phyloP scores from a whole-genome alignment of 257 asterid species.

The Rehmannia glutinosa region DNA sequence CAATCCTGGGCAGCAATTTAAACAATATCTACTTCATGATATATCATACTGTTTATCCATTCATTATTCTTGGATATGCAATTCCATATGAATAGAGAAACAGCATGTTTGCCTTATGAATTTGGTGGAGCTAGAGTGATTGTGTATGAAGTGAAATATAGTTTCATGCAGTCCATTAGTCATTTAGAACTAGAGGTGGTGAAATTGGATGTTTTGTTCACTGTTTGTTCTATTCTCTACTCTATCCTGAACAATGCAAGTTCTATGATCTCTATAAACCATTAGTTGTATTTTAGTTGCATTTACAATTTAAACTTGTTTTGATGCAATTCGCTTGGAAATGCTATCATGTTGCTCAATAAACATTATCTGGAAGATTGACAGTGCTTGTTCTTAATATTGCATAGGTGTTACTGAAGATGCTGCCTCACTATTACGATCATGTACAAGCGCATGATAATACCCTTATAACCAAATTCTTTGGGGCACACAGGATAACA shows the following conservation, averaged over 20 bases:
- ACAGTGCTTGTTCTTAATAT: slow-evolving; percentile 20
- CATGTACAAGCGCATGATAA: slow-evolving; percentile 84
- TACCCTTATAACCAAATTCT: slow-evolving; percentile 92
- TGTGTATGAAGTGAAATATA: neutral
- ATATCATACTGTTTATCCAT: neutral
- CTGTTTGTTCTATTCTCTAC: no score
- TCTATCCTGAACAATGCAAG: neutral
- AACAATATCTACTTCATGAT: neutral
- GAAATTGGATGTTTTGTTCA: no score
- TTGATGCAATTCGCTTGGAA: neutral
- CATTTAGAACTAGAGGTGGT: neutral
- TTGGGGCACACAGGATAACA: slow-evolving; percentile 80
- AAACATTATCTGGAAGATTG: no score
- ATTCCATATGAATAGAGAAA: neutral
- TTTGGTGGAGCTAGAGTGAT: neutral
- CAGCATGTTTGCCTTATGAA: no score
- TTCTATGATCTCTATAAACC: neutral
- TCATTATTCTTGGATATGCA: neutral
- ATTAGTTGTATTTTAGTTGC: neutral
- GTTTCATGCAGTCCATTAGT: neutral
- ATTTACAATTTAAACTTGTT: neutral
- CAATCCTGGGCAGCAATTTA: neutral
- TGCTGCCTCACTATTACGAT: slow-evolving; percentile 79
- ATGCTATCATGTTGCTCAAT: no score
- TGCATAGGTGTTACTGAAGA: slow-evolving; percentile 64